Evolutionary conservation across 352 stramenopile genomes (phyloP).

Genomic region (Bremia lactucae): DNA sequence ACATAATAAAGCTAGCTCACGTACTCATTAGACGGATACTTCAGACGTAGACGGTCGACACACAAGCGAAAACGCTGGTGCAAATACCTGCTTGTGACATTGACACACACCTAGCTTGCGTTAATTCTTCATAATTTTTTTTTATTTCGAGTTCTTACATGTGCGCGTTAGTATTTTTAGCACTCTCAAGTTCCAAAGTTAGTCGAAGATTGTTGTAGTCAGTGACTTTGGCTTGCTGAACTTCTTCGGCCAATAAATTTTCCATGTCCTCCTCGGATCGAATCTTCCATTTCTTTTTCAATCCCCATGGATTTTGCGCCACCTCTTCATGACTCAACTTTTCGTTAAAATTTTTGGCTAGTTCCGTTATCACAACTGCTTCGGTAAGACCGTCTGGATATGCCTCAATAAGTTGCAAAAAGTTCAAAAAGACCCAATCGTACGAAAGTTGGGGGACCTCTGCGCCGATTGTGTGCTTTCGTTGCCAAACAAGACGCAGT

Average conservation of each 20-base stretch:
- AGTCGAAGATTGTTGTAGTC: conserved; percentile 31
- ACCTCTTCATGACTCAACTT: conserved; percentile 6
- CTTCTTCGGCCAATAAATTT: conserved; percentile 28
- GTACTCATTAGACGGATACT: conserved; percentile 16
- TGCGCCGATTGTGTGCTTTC: conserved; percentile 14
- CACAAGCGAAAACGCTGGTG: conserved; percentile 53
- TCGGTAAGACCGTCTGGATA: conserved; percentile 65
- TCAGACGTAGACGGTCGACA: conserved; percentile 19
- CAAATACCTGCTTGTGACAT: conserved; percentile 29
- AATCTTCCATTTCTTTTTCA: conserved; percentile 14
- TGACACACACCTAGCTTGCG: no score
- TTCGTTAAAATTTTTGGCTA: conserved; percentile 35
- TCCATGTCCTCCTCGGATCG: conserved; percentile 20
- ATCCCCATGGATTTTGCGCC: neutral
- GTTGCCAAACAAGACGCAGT: conserved; percentile 29
- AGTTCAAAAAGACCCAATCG: conserved; percentile 45
- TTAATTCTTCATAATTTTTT: neutral
- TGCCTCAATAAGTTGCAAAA: conserved; percentile 42
- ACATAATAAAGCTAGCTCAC: conserved; percentile 2
- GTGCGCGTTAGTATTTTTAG: conserved; percentile 10
- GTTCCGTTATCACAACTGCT: conserved; percentile 47
- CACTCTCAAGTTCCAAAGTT: conserved; percentile 18
- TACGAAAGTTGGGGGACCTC: conserved; percentile 26
- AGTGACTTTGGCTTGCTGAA: conserved; percentile 22
- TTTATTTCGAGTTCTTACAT: conserved; percentile 14